Conservation (phyloP, 306 rosid genomes). For the Ziziphus jujuba region DNA sequence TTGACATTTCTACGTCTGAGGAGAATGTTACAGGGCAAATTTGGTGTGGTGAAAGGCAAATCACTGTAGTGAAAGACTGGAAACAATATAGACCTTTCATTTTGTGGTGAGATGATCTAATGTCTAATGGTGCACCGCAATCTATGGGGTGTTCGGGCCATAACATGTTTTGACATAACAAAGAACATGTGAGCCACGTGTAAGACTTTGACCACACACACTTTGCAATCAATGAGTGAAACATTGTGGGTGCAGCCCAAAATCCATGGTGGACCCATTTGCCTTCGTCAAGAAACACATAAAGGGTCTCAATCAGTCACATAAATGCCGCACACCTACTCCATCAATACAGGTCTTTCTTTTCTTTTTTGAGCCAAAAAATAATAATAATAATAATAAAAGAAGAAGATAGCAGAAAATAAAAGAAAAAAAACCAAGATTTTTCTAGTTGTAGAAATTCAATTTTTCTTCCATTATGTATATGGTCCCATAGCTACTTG, state of each 20-base stretch:
- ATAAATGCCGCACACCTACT: slow-evolving; percentile 22
- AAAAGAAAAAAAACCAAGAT: too few relatives aligned
- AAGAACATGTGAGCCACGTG: slow-evolving; percentile 36
- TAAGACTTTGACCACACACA: slow-evolving; percentile 24
- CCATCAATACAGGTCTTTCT: not conserved
- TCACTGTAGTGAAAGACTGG: too few relatives aligned
- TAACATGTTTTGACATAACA: slow-evolving; percentile 26
- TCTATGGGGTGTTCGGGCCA: slow-evolving; percentile 32
- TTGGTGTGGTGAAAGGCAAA: too few relatives aligned
- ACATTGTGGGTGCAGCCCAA: slow-evolving; percentile 36
- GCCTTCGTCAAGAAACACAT: slow-evolving; percentile 11
- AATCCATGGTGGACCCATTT: slow-evolving; percentile 25
- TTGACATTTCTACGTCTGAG: too few relatives aligned
- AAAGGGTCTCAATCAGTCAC: slow-evolving; percentile 10
- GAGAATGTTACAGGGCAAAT: too few relatives aligned
- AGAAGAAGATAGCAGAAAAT: too few relatives aligned
- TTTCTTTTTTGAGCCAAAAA: too few relatives aligned
- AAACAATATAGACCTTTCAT: not conserved
- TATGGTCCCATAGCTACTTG: too few relatives aligned
- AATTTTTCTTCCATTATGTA: too few relatives aligned
- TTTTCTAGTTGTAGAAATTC: too few relatives aligned
- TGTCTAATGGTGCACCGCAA: slow-evolving; percentile 35
- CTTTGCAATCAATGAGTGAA: slow-evolving; percentile 27
- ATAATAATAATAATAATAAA: too few relatives aligned
- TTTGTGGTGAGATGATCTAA: too few relatives aligned